Conservation (phyloP, 768 basidiomycete genomes). For the Amanita polypyramis region DNA sequence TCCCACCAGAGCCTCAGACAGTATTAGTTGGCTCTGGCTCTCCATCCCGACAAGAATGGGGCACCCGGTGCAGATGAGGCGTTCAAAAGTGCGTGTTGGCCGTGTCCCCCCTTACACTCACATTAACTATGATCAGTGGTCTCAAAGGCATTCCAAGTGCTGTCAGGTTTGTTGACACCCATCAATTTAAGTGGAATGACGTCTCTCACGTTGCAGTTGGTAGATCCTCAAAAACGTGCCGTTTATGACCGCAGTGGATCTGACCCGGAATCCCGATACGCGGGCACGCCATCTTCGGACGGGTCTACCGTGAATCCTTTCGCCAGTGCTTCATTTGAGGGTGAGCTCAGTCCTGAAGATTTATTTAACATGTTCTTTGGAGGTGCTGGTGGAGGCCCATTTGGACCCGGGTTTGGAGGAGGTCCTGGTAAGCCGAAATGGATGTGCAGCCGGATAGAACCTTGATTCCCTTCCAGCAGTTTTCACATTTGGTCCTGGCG, state of each 20-base stretch:
- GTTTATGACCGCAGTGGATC: slow-evolving; percentile 74
- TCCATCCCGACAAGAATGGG: slow-evolving; percentile 91
- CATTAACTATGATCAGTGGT: slow-evolving; percentile 53
- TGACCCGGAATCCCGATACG: slow-evolving; percentile 80
- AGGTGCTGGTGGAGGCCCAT: slow-evolving; percentile 52
- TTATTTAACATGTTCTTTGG: slow-evolving; percentile 99
- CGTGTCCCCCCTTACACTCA: slow-evolving; percentile 6
- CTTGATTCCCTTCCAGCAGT: slow-evolving; percentile 26
- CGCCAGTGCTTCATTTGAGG: slow-evolving; percentile 49
- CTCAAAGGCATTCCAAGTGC: slow-evolving; percentile 92
- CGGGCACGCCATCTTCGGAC: slow-evolving; percentile 53
- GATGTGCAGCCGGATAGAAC: background rate
- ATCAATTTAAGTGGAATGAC: background rate
- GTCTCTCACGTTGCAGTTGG: slow-evolving; percentile 4
- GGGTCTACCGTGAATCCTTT: slow-evolving; percentile 43
- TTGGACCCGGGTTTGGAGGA: slow-evolving; percentile 40
- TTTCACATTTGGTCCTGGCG: slow-evolving; percentile 81
- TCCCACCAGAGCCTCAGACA: background rate
- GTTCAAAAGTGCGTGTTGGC: slow-evolving; percentile 71
- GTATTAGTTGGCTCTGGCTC: slow-evolving; percentile 68
- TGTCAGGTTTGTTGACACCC: slow-evolving; percentile 48
- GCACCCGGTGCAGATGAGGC: slow-evolving; percentile 98
- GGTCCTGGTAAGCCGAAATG: slow-evolving; percentile 33
- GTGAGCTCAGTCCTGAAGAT: slow-evolving; percentile 91
- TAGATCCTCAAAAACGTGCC: slow-evolving; percentile 85